Evolutionary conservation across 768 basidiomycete species (phyloP).

Genomic region (Boletales sp.): DNA sequence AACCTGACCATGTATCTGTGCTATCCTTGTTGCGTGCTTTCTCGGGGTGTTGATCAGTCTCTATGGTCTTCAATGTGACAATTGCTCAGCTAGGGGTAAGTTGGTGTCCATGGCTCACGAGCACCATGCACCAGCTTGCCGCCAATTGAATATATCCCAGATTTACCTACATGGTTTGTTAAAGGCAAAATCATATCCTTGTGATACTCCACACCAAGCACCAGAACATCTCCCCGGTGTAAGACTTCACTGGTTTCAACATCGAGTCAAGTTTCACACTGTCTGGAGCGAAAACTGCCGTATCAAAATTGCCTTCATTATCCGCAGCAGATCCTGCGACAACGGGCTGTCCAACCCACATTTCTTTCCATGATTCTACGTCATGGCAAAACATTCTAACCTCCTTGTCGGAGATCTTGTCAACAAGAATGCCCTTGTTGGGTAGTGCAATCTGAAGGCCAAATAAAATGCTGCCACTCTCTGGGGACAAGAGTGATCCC

Average conservation of each 20-base stretch:
- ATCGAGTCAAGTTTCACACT: conserved; percentile 28
- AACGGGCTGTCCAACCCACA: conserved; percentile 19
- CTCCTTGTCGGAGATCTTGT: background rate
- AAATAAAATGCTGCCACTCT: conserved; percentile 29
- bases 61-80: too few relatives aligned
- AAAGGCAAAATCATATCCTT: background rate
- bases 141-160: too few relatives aligned
- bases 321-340: too few relatives aligned
- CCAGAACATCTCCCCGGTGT: background rate
- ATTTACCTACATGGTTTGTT: too few relatives aligned
- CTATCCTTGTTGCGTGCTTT: too few relatives aligned
- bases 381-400: conserved; percentile 22
- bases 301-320: background rate
- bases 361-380: conserved; percentile 24
- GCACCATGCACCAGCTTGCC: too few relatives aligned
- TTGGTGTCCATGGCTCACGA: too few relatives aligned
- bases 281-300: conserved; percentile 27
- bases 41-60: too few relatives aligned
- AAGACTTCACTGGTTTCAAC: conserved; percentile 13
- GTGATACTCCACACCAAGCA: conserved; percentile 21
- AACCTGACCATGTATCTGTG: too few relatives aligned
- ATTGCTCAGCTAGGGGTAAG: too few relatives aligned
- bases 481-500: conserved; percentile 25
- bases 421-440: conserved; percentile 5
- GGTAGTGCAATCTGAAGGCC: conserved; percentile 23